Evolutionary conservation across 1,284 basidiomycete genomes (phyloP).

Genomic region (Ceratobasidium theobromae): DNA sequence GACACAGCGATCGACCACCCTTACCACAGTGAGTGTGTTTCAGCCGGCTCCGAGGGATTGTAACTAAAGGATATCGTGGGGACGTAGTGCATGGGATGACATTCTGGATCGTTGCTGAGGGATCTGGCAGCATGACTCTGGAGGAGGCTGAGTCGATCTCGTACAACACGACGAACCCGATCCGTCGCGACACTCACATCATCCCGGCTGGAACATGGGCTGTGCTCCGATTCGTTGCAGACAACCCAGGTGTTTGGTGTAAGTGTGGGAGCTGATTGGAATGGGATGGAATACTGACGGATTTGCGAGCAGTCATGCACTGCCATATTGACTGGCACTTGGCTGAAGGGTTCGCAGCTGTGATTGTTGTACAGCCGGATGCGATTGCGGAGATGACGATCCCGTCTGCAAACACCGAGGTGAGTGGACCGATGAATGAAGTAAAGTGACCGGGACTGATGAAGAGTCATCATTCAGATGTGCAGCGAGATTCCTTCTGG

Average conservation of each 20-base stretch:
- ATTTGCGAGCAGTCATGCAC: conserved; percentile 15
- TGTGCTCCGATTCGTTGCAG: conserved; percentile 40
- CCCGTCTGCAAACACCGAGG: conserved; percentile 2
- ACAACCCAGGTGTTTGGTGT: conserved; percentile 38
- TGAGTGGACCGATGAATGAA: background rate
- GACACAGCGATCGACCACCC: conserved; percentile 11
- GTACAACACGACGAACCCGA: conserved; percentile 38
- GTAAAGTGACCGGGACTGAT: background rate
- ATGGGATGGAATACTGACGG: background rate
- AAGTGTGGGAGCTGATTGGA: background rate
- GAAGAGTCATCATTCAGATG: background rate
- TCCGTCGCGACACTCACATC: conserved; percentile 40
- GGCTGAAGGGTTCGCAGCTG: conserved; percentile 12
- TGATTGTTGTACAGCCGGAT: conserved; percentile 20
- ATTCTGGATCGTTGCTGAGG: conserved; percentile 42
- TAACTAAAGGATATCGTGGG: background rate
- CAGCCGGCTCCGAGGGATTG: background rate
- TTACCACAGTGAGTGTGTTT: conserved; percentile 15
- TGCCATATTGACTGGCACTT: conserved; percentile 30
- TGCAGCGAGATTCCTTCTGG: conserved; percentile 17
- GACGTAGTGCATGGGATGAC: conserved; percentile 37
- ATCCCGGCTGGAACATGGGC: conserved; percentile 39
- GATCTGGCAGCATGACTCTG: conserved; percentile 34
- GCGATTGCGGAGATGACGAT: conserved; percentile 8
- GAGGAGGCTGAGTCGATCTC: conserved; percentile 26